Percentiles rank a stretch among this genome's conserved stretches.
phyloP scores from a whole-genome alignment of 169 alveolate species.

The Cystoisospora suis region DNA sequence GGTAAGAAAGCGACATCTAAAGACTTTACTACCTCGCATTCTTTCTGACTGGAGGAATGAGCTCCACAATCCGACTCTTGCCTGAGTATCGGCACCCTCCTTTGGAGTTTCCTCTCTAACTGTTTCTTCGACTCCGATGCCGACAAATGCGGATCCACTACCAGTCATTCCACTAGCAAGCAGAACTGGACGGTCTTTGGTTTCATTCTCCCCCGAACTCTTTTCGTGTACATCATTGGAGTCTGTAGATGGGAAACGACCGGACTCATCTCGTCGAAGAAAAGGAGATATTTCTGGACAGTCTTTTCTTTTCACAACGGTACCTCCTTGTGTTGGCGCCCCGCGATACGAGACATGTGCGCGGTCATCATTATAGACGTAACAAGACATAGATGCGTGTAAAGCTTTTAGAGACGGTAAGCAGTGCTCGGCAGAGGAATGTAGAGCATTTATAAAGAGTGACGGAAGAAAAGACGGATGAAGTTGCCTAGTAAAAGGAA shows the following conservation, averaged over 20 bases:
- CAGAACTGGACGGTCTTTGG: no score
- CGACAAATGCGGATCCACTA: conserved; percentile 3
- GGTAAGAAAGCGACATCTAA: background rate
- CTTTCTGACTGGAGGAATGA: background rate
- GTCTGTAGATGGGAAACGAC: no score
- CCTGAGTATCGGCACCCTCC: background rate
- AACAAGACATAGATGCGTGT: no score
- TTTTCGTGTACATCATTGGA: no score
- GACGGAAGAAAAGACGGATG: background rate
- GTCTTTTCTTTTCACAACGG: no score
- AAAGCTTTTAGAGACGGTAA: background rate
- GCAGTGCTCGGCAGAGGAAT: background rate
- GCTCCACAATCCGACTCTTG: background rate
- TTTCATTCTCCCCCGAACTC: no score
- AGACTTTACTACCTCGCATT: background rate
- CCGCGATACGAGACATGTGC: no score
- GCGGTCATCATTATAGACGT: no score
- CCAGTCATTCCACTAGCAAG: conserved; percentile 4
- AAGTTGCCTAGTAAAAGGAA: background rate
- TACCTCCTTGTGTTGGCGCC: no score
- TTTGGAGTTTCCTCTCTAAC: background rate
- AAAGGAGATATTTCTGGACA: no score
- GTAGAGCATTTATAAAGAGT: background rate
- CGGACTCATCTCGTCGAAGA: no score
- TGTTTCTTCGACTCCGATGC: background rate